phyloP scores from a whole-genome alignment of 371 early-diverging fungal species.

The Dinochytrium kinnereticum region DNA sequence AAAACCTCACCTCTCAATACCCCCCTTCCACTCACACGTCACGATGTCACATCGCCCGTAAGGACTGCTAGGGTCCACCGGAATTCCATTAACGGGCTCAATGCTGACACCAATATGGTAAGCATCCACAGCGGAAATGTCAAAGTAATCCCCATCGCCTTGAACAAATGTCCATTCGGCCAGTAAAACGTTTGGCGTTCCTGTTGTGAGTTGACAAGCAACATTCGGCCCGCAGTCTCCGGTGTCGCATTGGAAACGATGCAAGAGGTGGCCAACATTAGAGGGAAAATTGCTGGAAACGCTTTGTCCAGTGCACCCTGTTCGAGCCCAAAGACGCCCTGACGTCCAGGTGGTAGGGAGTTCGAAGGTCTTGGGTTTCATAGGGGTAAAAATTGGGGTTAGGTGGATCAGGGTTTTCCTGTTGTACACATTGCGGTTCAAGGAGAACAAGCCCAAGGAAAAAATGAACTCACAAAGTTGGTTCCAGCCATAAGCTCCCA shows the following conservation, averaged over 20 bases:
- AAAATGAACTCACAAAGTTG: neutral
- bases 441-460: neutral
- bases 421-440: neutral
- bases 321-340: constrained; percentile 3
- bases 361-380: neutral
- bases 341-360: neutral
- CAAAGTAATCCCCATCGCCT: neutral
- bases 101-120: constrained; percentile 13
- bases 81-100: neutral
- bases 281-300: neutral
- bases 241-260: constrained; percentile 5
- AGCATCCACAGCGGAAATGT: neutral
- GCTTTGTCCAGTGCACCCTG: neutral
- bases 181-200: neutral
- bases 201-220: neutral
- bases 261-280: too few relatives aligned
- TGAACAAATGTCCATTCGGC: constrained; percentile 15
- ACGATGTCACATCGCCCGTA: neutral
- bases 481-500: neutral
- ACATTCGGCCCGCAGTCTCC: constrained; percentile 1
- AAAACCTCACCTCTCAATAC: neutral
- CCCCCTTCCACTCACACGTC: neutral
- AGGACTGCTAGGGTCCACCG: neutral
- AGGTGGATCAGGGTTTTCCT: too few relatives aligned
- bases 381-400: neutral